phyloP scores from a whole-genome alignment of 257 asterid species.

The Primulina huaijiensis region DNA sequence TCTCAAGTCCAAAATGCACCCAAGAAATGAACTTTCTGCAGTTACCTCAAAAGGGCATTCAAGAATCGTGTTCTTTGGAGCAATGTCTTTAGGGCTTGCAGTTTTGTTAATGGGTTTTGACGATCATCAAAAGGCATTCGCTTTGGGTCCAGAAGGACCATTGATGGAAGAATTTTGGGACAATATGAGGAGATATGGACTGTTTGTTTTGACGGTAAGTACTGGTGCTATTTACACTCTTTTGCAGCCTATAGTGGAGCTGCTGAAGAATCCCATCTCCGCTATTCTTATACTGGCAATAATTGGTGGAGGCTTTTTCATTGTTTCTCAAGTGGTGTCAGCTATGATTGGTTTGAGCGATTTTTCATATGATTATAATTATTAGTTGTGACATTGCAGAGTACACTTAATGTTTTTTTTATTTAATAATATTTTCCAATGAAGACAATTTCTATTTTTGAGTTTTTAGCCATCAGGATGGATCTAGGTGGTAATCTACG shows the following conservation, averaged over 20 bases:
- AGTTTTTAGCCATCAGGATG: background rate
- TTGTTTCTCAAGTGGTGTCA: conserved; percentile 71
- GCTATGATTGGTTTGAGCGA: conserved; percentile 96
- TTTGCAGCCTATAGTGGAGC: conserved; percentile 65
- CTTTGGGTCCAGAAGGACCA: conserved; percentile 91
- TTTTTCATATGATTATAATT: conserved; percentile 64
- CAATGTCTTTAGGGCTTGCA: conserved; percentile 49
- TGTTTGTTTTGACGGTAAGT: conserved; percentile 82
- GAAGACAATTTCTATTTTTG: conserved; percentile 3
- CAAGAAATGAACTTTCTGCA: background rate
- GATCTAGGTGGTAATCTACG: background rate
- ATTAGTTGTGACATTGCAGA: conserved; percentile 27
- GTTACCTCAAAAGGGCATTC: conserved; percentile 31
- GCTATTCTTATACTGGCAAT: conserved; percentile 58
- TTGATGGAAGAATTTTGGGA: conserved; percentile 96
- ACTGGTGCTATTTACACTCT: conserved; percentile 68
- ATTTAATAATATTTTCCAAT: background rate
- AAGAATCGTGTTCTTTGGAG: conserved; percentile 44
- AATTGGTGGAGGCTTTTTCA: conserved; percentile 57
- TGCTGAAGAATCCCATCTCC: conserved; percentile 77
- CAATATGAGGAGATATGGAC: conserved; percentile 87
- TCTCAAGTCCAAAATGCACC: background rate
- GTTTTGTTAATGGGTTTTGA: conserved; percentile 62
- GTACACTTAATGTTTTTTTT: background rate
- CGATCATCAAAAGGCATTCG: conserved; percentile 61